Evolutionary conservation across 306 rosid species (phyloP), one percentile per base, ranked within the genome.

Genomic region (Luffa aegyptiaca): DNA sequence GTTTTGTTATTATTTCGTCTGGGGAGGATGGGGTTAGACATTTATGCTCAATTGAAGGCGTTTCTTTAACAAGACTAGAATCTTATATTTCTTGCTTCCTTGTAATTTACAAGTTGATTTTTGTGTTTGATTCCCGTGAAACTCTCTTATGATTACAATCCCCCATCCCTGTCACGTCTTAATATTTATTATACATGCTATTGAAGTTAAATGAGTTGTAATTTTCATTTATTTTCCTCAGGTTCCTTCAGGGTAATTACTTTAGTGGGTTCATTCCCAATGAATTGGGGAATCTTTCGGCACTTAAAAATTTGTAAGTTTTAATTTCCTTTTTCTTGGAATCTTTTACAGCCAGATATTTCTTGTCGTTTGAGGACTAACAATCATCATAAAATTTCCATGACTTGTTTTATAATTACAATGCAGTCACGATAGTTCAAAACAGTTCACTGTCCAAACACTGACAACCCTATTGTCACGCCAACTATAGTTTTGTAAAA

Each of bases 211-310:
- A 45, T 6, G 41, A 71, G 20, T 45, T 71, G 41, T 20, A 79
- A 69, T 81, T 42, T 75, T 41, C 78, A 78, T 80, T 78, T 76
- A 58, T 74, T 80, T 76, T 87, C 52, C 82, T 80, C 93, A 95
- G 99, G 85, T 91, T 81, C 84, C 89, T 95, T 89, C 99, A 96
- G 92, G 93, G 94, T 81, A 93, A 96, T 93, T 96, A 93, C 86
- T 88, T 96, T n/a, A 87, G 97, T 76, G 98, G 98, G 65, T 39
- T 56, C 48, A 89, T 96, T 84, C 98, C 99, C 81, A 84, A 80
- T 81, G 98, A 93, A 83, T 78, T 93, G 81, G 98, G 99, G 86
- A 88, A 84, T 79, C 97, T 96, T 77, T 87, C 89, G 17, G 93
- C 81, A 81, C 94, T 96, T 76, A 80, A 87, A 85, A 81, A 83